Percentiles rank a stretch among this genome's conserved stretches.
Evolutionary conservation across 495 filamentous ascomycete genomes (phyloP).

Genomic region (Chaetomium fimeti): DNA sequence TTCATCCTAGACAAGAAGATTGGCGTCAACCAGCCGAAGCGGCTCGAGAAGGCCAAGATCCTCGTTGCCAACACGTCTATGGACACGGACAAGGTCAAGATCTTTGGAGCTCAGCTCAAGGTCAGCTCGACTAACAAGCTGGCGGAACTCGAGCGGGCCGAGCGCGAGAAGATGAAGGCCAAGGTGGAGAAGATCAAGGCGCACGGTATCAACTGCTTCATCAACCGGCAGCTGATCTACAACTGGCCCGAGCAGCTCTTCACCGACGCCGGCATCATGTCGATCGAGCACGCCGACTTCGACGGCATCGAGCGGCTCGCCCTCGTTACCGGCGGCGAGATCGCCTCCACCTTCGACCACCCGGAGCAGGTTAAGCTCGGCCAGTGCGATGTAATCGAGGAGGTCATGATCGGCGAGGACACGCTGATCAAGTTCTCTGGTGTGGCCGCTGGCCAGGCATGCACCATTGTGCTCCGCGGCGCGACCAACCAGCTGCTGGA

Average conservation of each 20-base stretch:
- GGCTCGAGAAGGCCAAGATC: conserved; percentile 96
- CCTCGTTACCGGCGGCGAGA: conserved; percentile 94
- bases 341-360: conserved; percentile 96
- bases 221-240: conserved; percentile 98
- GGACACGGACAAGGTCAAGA: conserved; percentile 99
- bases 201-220: conserved; percentile 99
- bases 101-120: conserved; percentile 95
- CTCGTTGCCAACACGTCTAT: conserved; percentile 96
- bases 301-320: conserved; percentile 95
- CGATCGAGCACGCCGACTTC: conserved; percentile 98
- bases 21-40: conserved; percentile 96
- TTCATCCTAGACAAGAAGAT: conserved; percentile 99
- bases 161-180: conserved; percentile 97
- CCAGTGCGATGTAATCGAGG: conserved; percentile 92
- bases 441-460: conserved; percentile 89
- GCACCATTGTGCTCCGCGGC: conserved; percentile 93
- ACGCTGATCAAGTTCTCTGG: conserved; percentile 96
- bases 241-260: conserved; percentile 99
- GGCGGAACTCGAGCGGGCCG: conserved; percentile 94
- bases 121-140: conserved; percentile 93
- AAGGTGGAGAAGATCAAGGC: conserved; percentile 99
- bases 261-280: conserved; percentile 94
- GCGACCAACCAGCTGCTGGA: conserved; percentile 96
- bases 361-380: conserved; percentile 95
- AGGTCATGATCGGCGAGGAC: conserved; percentile 97